Base-by-base conservation (phyloP, 2,329 filamentous ascomycete species). In the Aspergillus piperis region DNA sequence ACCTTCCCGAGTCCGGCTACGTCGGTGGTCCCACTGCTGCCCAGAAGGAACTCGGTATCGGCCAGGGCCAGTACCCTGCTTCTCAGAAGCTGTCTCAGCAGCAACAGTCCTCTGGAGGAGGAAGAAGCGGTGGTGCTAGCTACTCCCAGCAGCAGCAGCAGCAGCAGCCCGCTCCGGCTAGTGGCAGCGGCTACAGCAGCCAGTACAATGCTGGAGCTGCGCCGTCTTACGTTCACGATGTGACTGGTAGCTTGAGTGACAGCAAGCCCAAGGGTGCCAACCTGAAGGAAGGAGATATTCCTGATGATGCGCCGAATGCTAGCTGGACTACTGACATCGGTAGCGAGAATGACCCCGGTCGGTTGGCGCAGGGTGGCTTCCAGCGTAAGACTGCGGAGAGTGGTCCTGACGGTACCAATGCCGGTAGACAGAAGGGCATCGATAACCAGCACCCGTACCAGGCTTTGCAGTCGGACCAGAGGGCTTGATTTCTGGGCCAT, bases 321-420 rank as follows among this genome's bases (percentile, higher is more conserved):
- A 83, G 81, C 66, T 86, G 81, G 70, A 80, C 69, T 23, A 72
- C 75, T 13, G 81, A 84, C 23, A 82, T 87, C 61, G 85, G 85
- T 2, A 77, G 77, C 2, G 72, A 81, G 63, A 78, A 85, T 42
- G 86, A 88, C 66, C 85, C 86, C 3, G 81, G 80, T 2, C 75
- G 84, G 30, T 66, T 74, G 17, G 84, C 83, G 6, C 71, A 77
- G 66, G 69, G 66, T 30, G 66, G 68, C 38, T 77, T 78, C 64
- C 68, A 76, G 66, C 71, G 66, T 11, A 62, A 51, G 15, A 71
- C 66, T 41, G 67, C 70, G 1, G 69, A 73, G 60, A 72, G 69
- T 52, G 73, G 67, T 15, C 62, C 65, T 8, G 66, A 70, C 53
- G 70, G 68, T 27, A 70, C 62, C 5, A 64, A 65, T 39, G 66